Conservation (phyloP, 2,329 filamentous ascomycete genomes). For the Celoporthe dispersa region DNA sequence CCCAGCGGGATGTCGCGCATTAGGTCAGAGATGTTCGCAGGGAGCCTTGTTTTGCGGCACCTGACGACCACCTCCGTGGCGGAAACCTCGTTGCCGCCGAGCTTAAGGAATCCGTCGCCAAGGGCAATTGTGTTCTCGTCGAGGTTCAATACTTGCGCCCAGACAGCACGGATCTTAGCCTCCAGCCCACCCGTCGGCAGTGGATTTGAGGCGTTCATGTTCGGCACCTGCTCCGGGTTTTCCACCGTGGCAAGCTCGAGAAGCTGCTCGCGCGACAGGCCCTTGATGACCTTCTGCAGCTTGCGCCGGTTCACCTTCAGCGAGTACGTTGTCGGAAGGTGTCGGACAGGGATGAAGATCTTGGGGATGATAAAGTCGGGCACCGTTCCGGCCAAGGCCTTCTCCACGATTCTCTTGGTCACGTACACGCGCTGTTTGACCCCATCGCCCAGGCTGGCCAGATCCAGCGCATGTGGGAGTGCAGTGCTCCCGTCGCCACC, state of each 20-base stretch:
- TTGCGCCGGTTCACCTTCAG: constrained; percentile 55
- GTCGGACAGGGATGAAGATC: constrained; percentile 53
- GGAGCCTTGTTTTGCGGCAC: constrained; percentile 49
- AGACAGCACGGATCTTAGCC: constrained; percentile 52
- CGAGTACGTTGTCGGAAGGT: constrained; percentile 53
- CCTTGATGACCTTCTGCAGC: constrained; percentile 50
- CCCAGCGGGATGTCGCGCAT: constrained; percentile 47
- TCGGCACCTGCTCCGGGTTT: constrained; percentile 43
- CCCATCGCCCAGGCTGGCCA: constrained; percentile 41
- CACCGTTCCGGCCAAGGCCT: constrained; percentile 44
- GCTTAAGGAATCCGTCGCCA: constrained; percentile 49
- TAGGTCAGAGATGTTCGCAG: constrained; percentile 48
- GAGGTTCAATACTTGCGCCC: constrained; percentile 49
- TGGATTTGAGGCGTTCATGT: constrained; percentile 45
- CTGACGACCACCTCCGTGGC: constrained; percentile 49
- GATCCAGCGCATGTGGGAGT: constrained; percentile 43
- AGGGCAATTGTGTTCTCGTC: constrained; percentile 47
- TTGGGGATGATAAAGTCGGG: constrained; percentile 50
- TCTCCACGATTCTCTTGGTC: constrained; percentile 49
- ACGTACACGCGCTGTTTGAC: constrained; percentile 50
- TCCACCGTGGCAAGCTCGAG: constrained; percentile 45
- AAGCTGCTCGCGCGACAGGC: constrained; percentile 49
- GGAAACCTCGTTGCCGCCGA: constrained; percentile 52
- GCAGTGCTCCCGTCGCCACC: constrained; percentile 45
- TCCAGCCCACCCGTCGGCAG: constrained; percentile 53